Base-by-base conservation (phyloP, 805 yeast genomes). In the Cyberlindnera bimundalis region DNA sequence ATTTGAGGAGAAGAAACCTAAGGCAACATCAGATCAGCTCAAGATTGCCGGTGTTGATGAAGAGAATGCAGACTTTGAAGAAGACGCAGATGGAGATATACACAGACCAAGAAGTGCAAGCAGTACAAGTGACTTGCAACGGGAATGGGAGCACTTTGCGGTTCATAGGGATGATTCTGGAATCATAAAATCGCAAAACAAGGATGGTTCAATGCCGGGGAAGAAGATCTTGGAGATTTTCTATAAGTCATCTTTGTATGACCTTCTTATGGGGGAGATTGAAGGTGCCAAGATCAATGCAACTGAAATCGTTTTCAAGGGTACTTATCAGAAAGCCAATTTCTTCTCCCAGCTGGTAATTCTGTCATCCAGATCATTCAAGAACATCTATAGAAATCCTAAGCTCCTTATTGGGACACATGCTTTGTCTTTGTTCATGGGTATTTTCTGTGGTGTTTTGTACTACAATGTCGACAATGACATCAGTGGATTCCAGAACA, bases 401-500 rank as follows among this genome's bases (percentile, higher is more conserved):
- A 82, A 78, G 65, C 69, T 93, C n/a, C 71, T 93, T 39, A 60
- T 89, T 45, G 85, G 93, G 1, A 95, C 93, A 55, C 91, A 91
- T 56, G 67, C 83, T 2, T 68, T 91, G 45, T 82, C 96, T 0
- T 62, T 86, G 8, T 60, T 81, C 13, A 77, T 91, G 61, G 96
- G 96, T 1, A 56, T 80, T 4, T 84, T 91, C 63, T 81, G 96
- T 62, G 96, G 98, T 0, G 76, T 76, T 36, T 68, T 93, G 29
- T 93, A 93, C 61, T 91, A 81, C 64, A 73, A 88, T 55, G 80
- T 91, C 19, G 69, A 80, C 30, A 84, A 88, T 58, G 96, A 91
- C 60, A 91, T 93, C 40, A 81, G 96, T 55, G 99, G 99, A 0
- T 93, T 93, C 70, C 99, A 93, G 62, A 93, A 93, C 63, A 74